A percentile compares a stretch with the other conserved stretches of the same genome.
These are phyloP conservation scores for Styphnolobium japonicum DNA, from an alignment of 306 rosid genomes.

Conservation along the genomic window DNA sequence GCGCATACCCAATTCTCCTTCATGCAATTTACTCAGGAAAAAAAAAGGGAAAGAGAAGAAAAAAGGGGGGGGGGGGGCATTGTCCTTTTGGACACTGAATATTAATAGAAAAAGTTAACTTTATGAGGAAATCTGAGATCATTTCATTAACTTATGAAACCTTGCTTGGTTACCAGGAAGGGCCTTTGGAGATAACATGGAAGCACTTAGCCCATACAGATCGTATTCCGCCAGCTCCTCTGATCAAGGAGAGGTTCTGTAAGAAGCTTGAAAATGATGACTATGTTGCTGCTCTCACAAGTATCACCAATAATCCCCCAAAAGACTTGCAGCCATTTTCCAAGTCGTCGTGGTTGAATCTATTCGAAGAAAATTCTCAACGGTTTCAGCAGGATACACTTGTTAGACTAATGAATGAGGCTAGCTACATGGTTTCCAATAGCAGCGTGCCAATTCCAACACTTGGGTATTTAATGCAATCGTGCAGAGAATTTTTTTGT, in stretches of 20 bases:
- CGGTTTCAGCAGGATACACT: slow-evolving; percentile 55
- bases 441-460: slow-evolving; percentile 38
- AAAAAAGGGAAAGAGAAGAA: too few species aligned
- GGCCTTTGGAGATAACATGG: slow-evolving; percentile 72
- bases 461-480: slow-evolving; percentile 46
- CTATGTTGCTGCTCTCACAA: slow-evolving; percentile 49
- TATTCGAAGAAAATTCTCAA: slow-evolving; percentile 47
- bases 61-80: background rate
- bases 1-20: background rate
- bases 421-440: slow-evolving; percentile 35
- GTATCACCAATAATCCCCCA: slow-evolving; percentile 37
- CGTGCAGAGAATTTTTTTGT: slow-evolving; percentile 55
- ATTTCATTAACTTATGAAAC: slow-evolving; percentile 11
- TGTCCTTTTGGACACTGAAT: background rate
- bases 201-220: slow-evolving; percentile 52
- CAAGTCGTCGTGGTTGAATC: slow-evolving; percentile 60
- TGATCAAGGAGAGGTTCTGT: slow-evolving; percentile 69
- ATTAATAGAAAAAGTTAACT: background rate
- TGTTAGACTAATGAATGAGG: slow-evolving; percentile 47
- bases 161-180: slow-evolving; percentile 55
- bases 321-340: slow-evolving; percentile 59
- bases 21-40: background rate
- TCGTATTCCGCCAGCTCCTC: slow-evolving; percentile 50
- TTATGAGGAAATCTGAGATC: slow-evolving; percentile 1
- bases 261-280: slow-evolving; percentile 59